Evolutionary conservation across 2,329 filamentous ascomycete species (phyloP), one percentile per base, ranked within the genome.

Genomic region (Diaporthe aspalathi): DNA sequence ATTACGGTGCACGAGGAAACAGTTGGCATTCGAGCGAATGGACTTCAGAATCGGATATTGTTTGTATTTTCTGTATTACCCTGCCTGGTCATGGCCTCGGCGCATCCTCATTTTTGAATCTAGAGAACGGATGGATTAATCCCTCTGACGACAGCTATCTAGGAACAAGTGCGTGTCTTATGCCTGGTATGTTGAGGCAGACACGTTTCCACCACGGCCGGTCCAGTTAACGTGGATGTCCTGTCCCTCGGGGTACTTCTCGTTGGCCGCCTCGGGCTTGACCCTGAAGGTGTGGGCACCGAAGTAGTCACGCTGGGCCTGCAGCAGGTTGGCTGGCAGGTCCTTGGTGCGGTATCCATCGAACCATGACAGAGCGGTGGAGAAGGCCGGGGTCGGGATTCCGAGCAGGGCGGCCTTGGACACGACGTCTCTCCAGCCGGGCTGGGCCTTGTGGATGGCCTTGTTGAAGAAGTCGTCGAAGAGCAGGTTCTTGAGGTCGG

Each of bases 171-270:
- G 47, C 16, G 40, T 52, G 53, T 35, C n/a, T 74, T 97, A 98
- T 88, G 94, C 96, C 86, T 94, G 93, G 90, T 99, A 99, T 78
- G 95, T 98, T 67, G 95, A 97, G 79, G 96, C 96, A 78, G 94
- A 97, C 76, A 99, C 93, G 82, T 98, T 96, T 81, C 96, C 96
- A 82, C 96, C 96, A 83, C 96, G 93, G 79, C 96, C 96, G 78
- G 96, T 99, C 96, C 96, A 99, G 93, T 99, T 99, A 84, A 98
- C 94, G 90, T 99, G 96, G 82, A 95, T 96, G 84, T 98, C 91
- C 86, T 94, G 87, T 83, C 92, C 94, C 78, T 88, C 90, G 76
- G 91, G 92, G 88, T 97, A 97, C 86, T 94, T 94, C 71, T 87
- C 90, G 83, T 80, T 92, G 78, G 93, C 93, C 76, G 78, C 80